These are phyloP conservation scores for Haberlea rhodopensis DNA, from an alignment of 257 asterid species.

Conservation along the genomic window DNA sequence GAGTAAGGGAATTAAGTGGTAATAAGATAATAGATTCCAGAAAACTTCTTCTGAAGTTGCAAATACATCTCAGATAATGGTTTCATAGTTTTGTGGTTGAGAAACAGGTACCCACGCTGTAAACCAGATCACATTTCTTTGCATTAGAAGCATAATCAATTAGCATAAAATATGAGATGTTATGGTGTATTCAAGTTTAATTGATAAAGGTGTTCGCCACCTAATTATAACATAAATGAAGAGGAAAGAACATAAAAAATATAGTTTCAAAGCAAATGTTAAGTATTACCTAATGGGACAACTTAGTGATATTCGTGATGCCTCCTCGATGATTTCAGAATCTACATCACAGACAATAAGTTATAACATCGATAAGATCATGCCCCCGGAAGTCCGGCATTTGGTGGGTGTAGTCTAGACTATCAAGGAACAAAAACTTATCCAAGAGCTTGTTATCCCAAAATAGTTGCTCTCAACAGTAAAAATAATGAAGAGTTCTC, in stretches of 20 bases:
- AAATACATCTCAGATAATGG: background rate
- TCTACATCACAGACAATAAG: constrained; percentile 42
- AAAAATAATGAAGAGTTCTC: constrained; percentile 16
- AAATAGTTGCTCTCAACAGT: constrained; percentile 1
- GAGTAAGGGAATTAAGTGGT: constrained; percentile 20
- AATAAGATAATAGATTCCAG: constrained; percentile 1
- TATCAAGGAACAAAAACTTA: background rate
- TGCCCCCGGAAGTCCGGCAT: constrained; percentile 9
- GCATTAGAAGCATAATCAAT: constrained; percentile 15
- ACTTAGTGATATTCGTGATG: constrained; percentile 79
- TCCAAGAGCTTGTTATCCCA: background rate
- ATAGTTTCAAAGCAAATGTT: constrained; percentile 14
- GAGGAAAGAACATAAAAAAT: constrained; percentile 9
- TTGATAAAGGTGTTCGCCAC: background rate
- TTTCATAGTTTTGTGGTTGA: background rate
- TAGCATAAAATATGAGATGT: constrained; percentile 2
- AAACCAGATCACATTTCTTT: background rate
- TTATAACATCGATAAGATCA: constrained; percentile 16
- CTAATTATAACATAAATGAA: constrained; percentile 6
- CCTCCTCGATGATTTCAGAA: constrained; percentile 81
- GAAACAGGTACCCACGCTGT: background rate
- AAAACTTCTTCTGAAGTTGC: constrained; percentile 11
- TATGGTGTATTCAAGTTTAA: background rate
- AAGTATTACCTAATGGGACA: constrained; percentile 86
- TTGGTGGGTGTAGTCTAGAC: background rate